Percentiles rank a stretch among this genome's conserved stretches.
Evolutionary conservation across 2,329 filamentous ascomycete genomes (phyloP).

Genomic region (Trichoderma arundinaceum): DNA sequence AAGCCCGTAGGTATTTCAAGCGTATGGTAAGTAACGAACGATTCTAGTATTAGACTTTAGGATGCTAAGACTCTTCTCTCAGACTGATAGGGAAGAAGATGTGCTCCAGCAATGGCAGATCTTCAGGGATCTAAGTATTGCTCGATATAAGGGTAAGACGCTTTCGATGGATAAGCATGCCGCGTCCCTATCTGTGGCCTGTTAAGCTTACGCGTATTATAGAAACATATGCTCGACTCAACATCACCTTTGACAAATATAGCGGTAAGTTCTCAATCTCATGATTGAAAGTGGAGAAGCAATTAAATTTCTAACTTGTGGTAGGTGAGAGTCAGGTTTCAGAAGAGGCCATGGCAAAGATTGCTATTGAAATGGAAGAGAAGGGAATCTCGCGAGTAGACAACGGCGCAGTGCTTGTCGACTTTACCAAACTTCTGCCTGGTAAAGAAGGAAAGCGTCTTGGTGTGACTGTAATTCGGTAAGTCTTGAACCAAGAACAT

Average conservation of each 20-base stretch:
- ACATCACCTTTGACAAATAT: conserved; percentile 74
- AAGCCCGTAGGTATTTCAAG: conserved; percentile 75
- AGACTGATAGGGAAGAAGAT: conserved; percentile 65
- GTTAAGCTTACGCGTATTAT: not conserved
- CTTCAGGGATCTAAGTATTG: conserved; percentile 71
- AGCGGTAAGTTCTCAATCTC: conserved; percentile 36
- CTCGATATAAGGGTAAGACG: conserved; percentile 58
- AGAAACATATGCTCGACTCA: conserved; percentile 70
- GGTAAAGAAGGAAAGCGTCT: conserved; percentile 72
- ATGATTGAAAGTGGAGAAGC: not conserved
- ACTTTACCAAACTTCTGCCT: conserved; percentile 71
- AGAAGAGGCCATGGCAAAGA: conserved; percentile 68
- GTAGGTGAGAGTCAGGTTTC: conserved; percentile 77
- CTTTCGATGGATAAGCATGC: not conserved
- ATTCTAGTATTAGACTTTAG: too few species aligned
- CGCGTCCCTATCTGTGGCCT: not conserved
- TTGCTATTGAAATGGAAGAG: conserved; percentile 66
- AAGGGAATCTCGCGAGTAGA: conserved; percentile 71
- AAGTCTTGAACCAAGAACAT: not conserved
- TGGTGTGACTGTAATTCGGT: conserved; percentile 70
- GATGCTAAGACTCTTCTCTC: not conserved
- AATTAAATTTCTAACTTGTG: conserved; percentile 25
- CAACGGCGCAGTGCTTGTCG: conserved; percentile 73
- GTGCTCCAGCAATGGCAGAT: conserved; percentile 68
- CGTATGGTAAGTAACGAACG: conserved; percentile 53